Conservation (phyloP, 2,329 filamentous ascomycete species). For the Fusarium agapanthi region DNA sequence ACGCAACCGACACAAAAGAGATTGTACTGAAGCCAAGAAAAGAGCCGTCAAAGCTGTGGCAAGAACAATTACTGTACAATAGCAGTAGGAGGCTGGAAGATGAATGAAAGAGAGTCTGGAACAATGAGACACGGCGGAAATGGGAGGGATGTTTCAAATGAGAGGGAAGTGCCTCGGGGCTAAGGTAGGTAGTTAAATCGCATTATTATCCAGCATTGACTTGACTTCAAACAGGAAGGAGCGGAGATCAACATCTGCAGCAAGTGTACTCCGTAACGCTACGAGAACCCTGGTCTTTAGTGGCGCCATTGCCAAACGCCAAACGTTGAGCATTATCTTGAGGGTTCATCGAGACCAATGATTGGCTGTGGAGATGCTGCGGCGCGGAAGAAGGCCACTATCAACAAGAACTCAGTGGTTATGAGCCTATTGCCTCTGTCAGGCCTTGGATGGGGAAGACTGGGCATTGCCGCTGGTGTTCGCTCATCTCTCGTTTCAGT, state of each 20-base stretch:
- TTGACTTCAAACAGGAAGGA: constrained; percentile 33
- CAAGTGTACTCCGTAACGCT: constrained; percentile 10
- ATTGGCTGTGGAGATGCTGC: constrained; percentile 10
- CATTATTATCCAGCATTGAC: constrained; percentile 15
- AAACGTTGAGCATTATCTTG: constrained; percentile 18
- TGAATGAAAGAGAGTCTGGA: constrained; percentile 26
- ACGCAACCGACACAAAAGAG: constrained; percentile 19
- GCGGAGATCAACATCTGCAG: constrained; percentile 24
- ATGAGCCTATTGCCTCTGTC: constrained; percentile 1
- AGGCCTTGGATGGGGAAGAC: background rate
- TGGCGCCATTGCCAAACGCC: constrained; percentile 36
- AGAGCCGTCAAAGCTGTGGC: constrained; percentile 14
- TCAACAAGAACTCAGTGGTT: constrained; percentile 11
- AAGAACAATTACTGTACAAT: constrained; percentile 17
- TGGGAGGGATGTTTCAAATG: constrained; percentile 35
- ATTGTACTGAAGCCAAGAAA: constrained; percentile 13
- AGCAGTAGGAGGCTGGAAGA: constrained; percentile 25
- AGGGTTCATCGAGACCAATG: constrained; percentile 1
- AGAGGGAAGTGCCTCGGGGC: constrained; percentile 6
- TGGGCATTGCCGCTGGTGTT: constrained; percentile 16
- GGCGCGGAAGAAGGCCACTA: background rate
- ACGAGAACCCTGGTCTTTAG: background rate
- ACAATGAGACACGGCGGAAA: constrained; percentile 16
- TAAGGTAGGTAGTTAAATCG: background rate
- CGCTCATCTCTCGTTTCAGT: constrained; percentile 15